These are phyloP conservation scores for Sclerotinia borealis DNA, from an alignment of 2,329 filamentous ascomycete genomes.

Conservation along the genomic window DNA sequence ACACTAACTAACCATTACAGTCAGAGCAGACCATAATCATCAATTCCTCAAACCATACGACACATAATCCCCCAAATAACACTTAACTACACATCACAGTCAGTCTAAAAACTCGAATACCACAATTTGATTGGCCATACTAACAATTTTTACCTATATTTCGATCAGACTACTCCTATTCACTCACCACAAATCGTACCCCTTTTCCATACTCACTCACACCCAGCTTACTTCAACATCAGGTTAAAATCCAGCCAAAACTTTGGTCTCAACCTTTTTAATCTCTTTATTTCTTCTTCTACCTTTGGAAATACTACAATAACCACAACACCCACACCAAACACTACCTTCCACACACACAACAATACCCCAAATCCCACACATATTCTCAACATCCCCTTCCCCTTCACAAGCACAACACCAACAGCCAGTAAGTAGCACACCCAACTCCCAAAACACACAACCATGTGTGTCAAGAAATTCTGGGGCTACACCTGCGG, in stretches of 20 bases:
- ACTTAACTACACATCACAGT: background rate
- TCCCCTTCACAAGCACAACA: background rate
- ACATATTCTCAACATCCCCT: background rate
- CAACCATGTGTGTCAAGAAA: slow-evolving; percentile 43
- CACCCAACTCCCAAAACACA: no score
- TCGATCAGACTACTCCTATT: background rate
- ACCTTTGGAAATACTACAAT: background rate
- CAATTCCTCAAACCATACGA: background rate
- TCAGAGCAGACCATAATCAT: background rate
- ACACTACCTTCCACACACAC: no score
- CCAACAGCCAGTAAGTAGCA: no score
- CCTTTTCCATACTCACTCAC: background rate
- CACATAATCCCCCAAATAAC: background rate
- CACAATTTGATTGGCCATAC: background rate
- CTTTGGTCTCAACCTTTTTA: background rate
- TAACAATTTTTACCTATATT: background rate
- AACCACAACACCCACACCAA: background rate
- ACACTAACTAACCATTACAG: background rate
- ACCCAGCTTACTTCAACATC: background rate
- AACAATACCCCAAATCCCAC: background rate
- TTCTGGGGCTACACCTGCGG: slow-evolving; percentile 44
- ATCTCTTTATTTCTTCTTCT: background rate
- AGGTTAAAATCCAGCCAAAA: background rate
- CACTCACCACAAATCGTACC: background rate
- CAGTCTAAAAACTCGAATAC: background rate